Base-by-base conservation (phyloP, 805 yeast species). In the Wickerhamomyces queroliae region DNA sequence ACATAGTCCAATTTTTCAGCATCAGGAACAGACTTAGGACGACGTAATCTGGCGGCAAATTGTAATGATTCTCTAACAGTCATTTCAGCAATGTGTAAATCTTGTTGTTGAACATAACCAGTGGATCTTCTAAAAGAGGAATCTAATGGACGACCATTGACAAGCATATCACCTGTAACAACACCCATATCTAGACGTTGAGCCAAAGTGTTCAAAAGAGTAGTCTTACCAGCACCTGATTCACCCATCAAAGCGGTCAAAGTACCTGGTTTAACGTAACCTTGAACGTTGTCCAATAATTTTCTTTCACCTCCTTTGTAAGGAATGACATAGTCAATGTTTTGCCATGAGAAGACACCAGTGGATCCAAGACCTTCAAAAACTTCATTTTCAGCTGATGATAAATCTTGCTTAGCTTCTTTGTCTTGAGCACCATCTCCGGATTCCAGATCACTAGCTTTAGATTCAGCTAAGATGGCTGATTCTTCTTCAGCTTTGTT, bases 111-210 rank as follows among this genome's bases (percentile, higher is more conserved):
- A 30, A 30, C 33, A 19, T 30, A 30, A 30, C 33, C 33, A 13
- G 33, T 30, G 3, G 33, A 30, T 30, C 33, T 30, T 11, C 19
- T 17, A 10, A 30, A 30, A 19, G 18, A n/a, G 4, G 22, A 18
- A 11, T 30, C 33, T 30, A 19, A 30, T 3, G 33, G 33, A 12
- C 22, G 21, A 19, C 33, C 33, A 30, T 30, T 19, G 11, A 30
- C 33, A 3, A 30, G 11, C 33, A 30, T 30, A 7, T 18, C 21
- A 30, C 33, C 33, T 4, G 33, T 30, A 18, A 30, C 66, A 25
- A 72, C 72, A 58, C 83, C 83, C 59, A 66, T 65, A 29, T 72
- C 70, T 43, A 70, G 66, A 57, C 82, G 63, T 48, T 72, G 74
- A 33, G 80, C 33, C 10, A 30, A 30, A 5, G 33, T 30, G 15